Evolutionary conservation across 163 green algal genomes (phyloP), one percentile per base, ranked within the genome.

Genomic region (Chloromonas sp.): DNA sequence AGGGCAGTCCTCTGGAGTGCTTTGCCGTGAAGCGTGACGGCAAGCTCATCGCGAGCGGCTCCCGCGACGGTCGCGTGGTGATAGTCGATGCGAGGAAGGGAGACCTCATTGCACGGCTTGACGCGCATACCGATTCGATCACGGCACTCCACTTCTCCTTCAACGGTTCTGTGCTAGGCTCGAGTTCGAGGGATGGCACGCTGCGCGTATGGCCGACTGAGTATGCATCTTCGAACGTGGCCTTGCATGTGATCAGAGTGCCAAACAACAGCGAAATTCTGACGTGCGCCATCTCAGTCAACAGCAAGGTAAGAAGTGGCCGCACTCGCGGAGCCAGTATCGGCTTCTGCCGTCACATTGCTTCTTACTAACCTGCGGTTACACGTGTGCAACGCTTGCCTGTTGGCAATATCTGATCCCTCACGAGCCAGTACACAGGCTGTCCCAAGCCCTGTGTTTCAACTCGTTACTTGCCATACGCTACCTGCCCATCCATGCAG

Each of bases 61-160:
- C 62, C 58, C 71, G 81, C 13, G 61, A 82, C 79, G 79, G 84
- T 2, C 15, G 57, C 1, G 36, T 84, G 2, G 81, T 84, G 66
- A 3, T 84, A 36, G 66, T n/a, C 1, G 14, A 84, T 1, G 61
- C 14, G 5, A 3, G 2, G 2, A 84, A 3, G 2, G 81, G 81
- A 5, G 14, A 13, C 1, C 8, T 71, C 2, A 3, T 71, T 3
- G 61, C 8, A 3, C 15, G 58, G 81, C 62, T 84, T 14, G 36
- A 61, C 11, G 81, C 3, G 62, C 81, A 84, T 62, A 58, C 3
- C 59, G 81, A 74, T 1, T 70, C n/a, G 15, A 57, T 84, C 61
- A 84, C 61, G 36, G 15, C 1, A 0, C 61, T 84, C 61, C 14
- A 14, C 61, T 84, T 84, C 61, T 36, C 81, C 5, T 11, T 15